phyloP scores from a whole-genome alignment of 306 rosid species.

The Inga oerstediana region DNA sequence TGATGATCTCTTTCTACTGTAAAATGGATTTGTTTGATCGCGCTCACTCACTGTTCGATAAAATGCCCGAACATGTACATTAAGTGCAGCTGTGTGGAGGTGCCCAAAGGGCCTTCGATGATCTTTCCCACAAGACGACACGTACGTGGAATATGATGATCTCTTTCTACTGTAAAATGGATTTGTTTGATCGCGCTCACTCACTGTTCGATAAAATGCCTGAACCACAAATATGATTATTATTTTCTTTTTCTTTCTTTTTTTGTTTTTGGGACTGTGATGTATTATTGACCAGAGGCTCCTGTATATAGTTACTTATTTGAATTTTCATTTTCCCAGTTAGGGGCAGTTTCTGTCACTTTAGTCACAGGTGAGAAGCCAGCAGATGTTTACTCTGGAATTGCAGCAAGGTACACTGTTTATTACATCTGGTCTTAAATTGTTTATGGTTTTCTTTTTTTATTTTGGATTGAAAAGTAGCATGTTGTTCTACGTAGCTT shows the following conservation, averaged over 20 bases:
- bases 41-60: not conserved
- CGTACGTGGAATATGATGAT: conserved; percentile 67
- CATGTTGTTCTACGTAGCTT: not conserved
- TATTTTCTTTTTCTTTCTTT: conserved; percentile 14
- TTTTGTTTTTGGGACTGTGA: not conserved
- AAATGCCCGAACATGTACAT: conserved; percentile 44
- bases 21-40: not conserved
- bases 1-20: conserved; percentile 33
- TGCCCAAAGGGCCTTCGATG: conserved; percentile 47
- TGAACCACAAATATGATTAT: not conserved
- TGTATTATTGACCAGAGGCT: conserved; percentile 1
- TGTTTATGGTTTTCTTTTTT: not conserved
- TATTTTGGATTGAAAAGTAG: not conserved
- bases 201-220: conserved; percentile 4
- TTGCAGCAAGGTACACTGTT: conserved; percentile 77
- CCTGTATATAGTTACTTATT: conserved; percentile 10
- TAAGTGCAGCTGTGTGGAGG: conserved; percentile 49
- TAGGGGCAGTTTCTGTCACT: conserved; percentile 91
- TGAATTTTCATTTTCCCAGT: conserved; percentile 42
- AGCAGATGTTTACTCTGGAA: conserved; percentile 39
- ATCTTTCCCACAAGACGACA: conserved; percentile 45
- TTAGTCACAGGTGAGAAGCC: conserved; percentile 40
- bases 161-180: conserved; percentile 3
- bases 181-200: not conserved
- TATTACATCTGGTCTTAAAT: not conserved